Conservation (phyloP, 148 eudicot species). For the Suaeda aralocaspica region DNA sequence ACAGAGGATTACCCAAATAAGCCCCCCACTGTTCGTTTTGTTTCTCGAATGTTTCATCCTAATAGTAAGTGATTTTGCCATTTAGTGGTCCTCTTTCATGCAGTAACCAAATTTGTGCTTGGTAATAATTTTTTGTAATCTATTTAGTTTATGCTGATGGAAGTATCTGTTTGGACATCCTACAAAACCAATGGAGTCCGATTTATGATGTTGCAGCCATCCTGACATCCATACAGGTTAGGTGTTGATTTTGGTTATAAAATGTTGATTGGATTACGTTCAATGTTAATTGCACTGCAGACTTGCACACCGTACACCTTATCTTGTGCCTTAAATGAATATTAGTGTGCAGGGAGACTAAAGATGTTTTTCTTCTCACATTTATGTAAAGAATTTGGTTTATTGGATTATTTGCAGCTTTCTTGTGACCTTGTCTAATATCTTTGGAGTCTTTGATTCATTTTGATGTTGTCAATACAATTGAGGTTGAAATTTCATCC, state of each 20-base stretch:
- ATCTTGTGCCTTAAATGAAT: background rate
- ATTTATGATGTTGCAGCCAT: slow-evolving; percentile 70
- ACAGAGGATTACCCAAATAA: slow-evolving; percentile 65
- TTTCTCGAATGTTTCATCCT: slow-evolving; percentile 69
- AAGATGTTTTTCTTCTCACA: too few relatives aligned
- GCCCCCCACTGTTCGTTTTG: slow-evolving; percentile 63
- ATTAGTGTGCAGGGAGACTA: too few relatives aligned
- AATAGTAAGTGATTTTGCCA: slow-evolving; percentile 42
- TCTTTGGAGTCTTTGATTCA: too few relatives aligned
- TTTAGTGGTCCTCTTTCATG: background rate
- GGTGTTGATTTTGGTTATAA: slow-evolving; percentile 5
- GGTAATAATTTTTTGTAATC: slow-evolving; percentile 9
- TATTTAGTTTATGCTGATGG: slow-evolving; percentile 64
- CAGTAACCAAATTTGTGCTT: background rate
- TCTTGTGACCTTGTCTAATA: too few relatives aligned
- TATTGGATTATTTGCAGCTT: too few relatives aligned
- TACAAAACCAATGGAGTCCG: slow-evolving; percentile 73
- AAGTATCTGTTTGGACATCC: slow-evolving; percentile 62
- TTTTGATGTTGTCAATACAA: too few relatives aligned
- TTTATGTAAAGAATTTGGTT: too few relatives aligned
- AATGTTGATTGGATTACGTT: background rate
- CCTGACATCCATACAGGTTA: slow-evolving; percentile 62
- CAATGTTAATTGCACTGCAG: background rate
- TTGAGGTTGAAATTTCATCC: too few relatives aligned
- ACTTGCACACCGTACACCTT: background rate